Base-by-base conservation (phyloP, 2,329 filamentous ascomycete genomes). In the Thelonectria olida region DNA sequence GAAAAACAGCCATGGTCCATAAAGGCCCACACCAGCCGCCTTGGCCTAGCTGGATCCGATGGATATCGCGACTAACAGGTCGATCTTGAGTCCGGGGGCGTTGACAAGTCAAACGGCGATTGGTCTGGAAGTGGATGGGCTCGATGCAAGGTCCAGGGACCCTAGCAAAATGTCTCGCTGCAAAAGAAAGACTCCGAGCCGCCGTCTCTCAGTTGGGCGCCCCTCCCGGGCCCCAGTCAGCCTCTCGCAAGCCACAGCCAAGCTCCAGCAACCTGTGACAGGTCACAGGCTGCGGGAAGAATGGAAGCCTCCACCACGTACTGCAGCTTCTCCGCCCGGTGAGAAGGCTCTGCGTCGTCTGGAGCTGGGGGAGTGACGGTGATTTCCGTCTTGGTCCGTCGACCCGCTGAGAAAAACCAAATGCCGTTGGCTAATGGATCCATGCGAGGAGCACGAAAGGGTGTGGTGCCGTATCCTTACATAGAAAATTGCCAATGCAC, bases 1-100 rank as follows among this genome's bases (percentile, higher is more conserved):
- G 39, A 39, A n/a, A 34, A 22, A 47, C 44, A 15, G 34, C 45
- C 55, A 7, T 12, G 12, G 27, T 31, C 12, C 27, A 7, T 31
- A 7, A 31, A 17, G 36, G 36, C 61, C 58, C 61, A 52, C 54
- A 22, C 53, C 51, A 23, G 49, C 41, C 54, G 27, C 42, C 42
- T 52, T 48, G 19, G 23, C 47, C 39, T 38, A 44, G n/a, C 50
- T 22, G 31, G 31, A 45, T 44, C 36, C 27, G 48, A 42, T 48
- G 39, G 39, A 58, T 45, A 63, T 50, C 47, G 27, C 50, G 36
- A 54, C 44, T 45, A 23, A 25, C 41, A 45, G 41, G 59, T 13
- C 45, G 50, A 58, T 66, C 48, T 61, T 17, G 38, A 59, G 42
- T 47, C 57, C 39, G 60, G 60, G n/a, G 48, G 55, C 44, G 25